Conservation (phyloP, 768 basidiomycete species). For the Suillus subalutaceus region DNA sequence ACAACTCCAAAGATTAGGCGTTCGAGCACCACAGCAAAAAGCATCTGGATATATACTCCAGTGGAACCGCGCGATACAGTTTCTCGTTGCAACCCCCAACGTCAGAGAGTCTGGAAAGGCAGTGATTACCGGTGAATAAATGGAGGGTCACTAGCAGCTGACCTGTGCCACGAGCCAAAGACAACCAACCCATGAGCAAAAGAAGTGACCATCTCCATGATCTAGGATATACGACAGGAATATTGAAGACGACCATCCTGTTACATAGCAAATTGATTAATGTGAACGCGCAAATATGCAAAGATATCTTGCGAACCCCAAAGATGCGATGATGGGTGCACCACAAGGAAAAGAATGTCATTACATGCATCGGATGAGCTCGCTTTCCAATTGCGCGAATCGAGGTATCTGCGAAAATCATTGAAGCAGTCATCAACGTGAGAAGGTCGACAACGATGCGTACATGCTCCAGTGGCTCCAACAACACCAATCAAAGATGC, state of each 20-base stretch:
- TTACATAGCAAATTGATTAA: background rate
- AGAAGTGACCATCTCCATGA: slow-evolving; percentile 20
- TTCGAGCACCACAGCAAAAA: slow-evolving; percentile 71
- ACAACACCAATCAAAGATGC: slow-evolving; percentile 66
- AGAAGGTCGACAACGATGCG: slow-evolving; percentile 25
- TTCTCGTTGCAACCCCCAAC: slow-evolving; percentile 64
- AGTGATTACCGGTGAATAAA: background rate
- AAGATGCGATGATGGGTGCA: slow-evolving; percentile 40
- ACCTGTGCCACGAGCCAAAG: slow-evolving; percentile 23
- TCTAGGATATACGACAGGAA: slow-evolving; percentile 20
- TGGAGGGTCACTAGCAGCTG: background rate
- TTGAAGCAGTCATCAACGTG: background rate
- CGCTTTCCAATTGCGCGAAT: slow-evolving; percentile 75
- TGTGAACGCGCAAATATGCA: background rate
- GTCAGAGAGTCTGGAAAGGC: slow-evolving; percentile 47
- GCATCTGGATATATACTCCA: slow-evolving; percentile 62
- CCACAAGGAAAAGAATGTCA: slow-evolving; percentile 66
- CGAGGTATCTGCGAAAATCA: slow-evolving; percentile 41
- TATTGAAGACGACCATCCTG: slow-evolving; percentile 18
- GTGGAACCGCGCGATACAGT: slow-evolving; percentile 64
- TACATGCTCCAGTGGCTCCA: slow-evolving; percentile 71
- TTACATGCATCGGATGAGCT: slow-evolving; percentile 73
- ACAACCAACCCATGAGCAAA: slow-evolving; percentile 21
- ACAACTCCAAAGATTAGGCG: slow-evolving; percentile 60
- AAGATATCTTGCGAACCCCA: slow-evolving; percentile 11